Evolutionary conservation across 176 grass and related monocot genomes (phyloP).

Genomic region (Cocos nucifera): DNA sequence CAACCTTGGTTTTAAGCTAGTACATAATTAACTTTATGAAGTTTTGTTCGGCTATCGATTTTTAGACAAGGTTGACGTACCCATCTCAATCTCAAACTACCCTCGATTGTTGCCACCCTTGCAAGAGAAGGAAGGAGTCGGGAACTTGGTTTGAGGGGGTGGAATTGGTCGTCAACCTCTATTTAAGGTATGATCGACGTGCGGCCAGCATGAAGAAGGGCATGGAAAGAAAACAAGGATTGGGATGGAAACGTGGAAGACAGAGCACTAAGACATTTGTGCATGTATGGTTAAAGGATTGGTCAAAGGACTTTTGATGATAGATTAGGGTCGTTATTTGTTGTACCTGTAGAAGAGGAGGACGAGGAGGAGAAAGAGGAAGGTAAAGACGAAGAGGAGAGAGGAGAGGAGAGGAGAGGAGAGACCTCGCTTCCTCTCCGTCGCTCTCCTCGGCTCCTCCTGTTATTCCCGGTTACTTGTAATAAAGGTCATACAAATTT

Average conservation of each 20-base stretch:
- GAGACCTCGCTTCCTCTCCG: constrained; percentile 27
- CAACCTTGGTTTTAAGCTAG: too few species aligned
- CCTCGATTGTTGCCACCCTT: too few species aligned
- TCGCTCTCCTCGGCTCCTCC: neutral
- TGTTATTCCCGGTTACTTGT: neutral
- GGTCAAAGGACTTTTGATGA: too few species aligned
- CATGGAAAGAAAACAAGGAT: constrained; percentile 5
- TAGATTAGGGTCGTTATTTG: too few species aligned
- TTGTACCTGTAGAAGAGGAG: neutral
- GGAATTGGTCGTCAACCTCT: constrained; percentile 13
- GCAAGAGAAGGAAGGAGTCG: too few species aligned
- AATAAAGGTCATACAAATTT: neutral
- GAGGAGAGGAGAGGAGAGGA: constrained; percentile 27
- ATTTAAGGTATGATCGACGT: constrained; percentile 8
- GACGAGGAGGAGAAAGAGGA: constrained; percentile 10
- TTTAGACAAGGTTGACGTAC: too few species aligned
- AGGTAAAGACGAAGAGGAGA: constrained; percentile 26
- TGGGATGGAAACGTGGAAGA: neutral
- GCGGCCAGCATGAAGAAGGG: neutral
- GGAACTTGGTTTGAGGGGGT: too few species aligned
- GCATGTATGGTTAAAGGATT: too few species aligned
- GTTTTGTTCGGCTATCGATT: too few species aligned
- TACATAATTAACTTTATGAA: too few species aligned
- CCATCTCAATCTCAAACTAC: too few species aligned
- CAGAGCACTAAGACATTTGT: neutral